Evolutionary conservation across 495 filamentous ascomycete species (phyloP).

Genomic region (Hypoxylon trugodes): DNA sequence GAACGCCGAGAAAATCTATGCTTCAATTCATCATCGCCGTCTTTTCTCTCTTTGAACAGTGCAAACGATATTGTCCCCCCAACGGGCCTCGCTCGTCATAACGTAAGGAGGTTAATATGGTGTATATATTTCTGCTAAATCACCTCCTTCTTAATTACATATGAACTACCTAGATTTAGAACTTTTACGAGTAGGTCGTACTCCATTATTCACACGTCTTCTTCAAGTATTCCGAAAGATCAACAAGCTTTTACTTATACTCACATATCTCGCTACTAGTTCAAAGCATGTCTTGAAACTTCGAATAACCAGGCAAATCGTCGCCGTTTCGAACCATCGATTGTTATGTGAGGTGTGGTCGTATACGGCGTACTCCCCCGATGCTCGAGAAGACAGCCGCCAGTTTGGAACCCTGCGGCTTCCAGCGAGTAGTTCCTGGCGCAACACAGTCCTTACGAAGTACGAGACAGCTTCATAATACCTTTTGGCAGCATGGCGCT

Average conservation of each 20-base stretch:
- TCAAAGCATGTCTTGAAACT: conserved; percentile 16
- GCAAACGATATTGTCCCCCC: too few species aligned
- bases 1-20: background rate
- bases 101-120: too few species aligned
- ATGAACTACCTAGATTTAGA: too few species aligned
- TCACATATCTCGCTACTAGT: background rate
- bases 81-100: too few species aligned
- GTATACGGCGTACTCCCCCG: conserved; percentile 36
- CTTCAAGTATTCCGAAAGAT: too few species aligned
- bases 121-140: too few species aligned
- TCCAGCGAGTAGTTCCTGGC: conserved; percentile 70
- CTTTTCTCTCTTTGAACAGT: too few species aligned
- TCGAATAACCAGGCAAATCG: background rate
- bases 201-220: too few species aligned
- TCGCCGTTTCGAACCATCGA: background rate
- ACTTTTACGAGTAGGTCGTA: too few species aligned
- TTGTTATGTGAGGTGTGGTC: conserved; percentile 2
- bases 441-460: conserved; percentile 62
- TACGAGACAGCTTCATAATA: conserved; percentile 67
- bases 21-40: too few species aligned
- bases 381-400: conserved; percentile 88
- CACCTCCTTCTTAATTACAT: too few species aligned
- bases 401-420: conserved; percentile 78
- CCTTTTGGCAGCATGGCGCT: conserved; percentile 73
- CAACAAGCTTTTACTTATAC: background rate